A percentile compares a stretch with the other conserved stretches of the same genome.
Conservation (phyloP, 2,329 filamentous ascomycete species). For the Hymenoscyphus scutula region DNA sequence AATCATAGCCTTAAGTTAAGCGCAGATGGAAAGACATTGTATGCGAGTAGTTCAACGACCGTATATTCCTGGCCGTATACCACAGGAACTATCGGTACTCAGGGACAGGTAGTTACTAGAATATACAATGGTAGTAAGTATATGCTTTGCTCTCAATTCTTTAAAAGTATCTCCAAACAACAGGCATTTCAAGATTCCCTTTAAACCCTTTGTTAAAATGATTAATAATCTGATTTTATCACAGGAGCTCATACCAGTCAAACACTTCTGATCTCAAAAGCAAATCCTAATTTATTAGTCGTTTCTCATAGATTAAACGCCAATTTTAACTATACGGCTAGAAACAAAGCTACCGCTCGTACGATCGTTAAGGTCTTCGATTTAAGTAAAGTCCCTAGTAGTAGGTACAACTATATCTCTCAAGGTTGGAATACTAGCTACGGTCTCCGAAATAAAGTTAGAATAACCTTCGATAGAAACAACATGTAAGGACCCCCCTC, state of each 20-base stretch:
- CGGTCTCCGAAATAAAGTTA: conserved; percentile 26
- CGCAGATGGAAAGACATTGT: conserved; percentile 21
- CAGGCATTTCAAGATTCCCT: no score
- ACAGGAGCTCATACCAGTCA: conserved; percentile 17
- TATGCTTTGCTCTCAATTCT: background rate
- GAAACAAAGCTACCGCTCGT: conserved; percentile 17
- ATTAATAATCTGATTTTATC: background rate
- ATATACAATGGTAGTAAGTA: conserved; percentile 12
- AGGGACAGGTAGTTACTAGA: conserved; percentile 7
- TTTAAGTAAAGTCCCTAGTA: conserved; percentile 14
- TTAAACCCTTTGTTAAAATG: background rate
- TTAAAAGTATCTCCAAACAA: background rate
- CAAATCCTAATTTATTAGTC: conserved; percentile 20
- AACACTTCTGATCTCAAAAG: conserved; percentile 18
- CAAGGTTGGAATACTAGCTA: conserved; percentile 19
- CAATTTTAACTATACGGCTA: conserved; percentile 21
- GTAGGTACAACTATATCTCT: conserved; percentile 22
- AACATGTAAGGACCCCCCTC: conserved; percentile 18
- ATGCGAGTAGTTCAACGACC: conserved; percentile 23
- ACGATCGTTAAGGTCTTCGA: conserved; percentile 25
- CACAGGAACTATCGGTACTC: conserved; percentile 4
- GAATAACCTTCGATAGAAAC: conserved; percentile 20
- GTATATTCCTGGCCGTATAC: conserved; percentile 22
- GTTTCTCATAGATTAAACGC: conserved; percentile 24
- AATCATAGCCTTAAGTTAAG: conserved; percentile 17